phyloP scores from a whole-genome alignment of 805 yeast species.

The Pichia scutulata region DNA sequence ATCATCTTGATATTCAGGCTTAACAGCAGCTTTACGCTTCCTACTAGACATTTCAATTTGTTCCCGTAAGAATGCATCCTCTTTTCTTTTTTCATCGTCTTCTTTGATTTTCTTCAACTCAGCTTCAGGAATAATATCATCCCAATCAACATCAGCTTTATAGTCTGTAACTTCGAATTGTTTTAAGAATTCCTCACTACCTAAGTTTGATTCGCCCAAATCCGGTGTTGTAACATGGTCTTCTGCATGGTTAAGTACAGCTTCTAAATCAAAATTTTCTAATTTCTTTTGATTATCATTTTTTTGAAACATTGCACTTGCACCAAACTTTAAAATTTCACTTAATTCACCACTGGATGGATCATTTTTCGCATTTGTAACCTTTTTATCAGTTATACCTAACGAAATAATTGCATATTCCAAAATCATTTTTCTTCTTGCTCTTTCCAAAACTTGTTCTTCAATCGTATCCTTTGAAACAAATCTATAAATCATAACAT shows the following conservation, averaged over 20 bases:
- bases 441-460: constrained; percentile 94
- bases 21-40: constrained; percentile 61
- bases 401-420: constrained; percentile 96
- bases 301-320: constrained; percentile 97
- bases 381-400: constrained; percentile 77
- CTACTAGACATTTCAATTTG: constrained; percentile 84
- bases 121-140: constrained; percentile 94
- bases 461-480: constrained; percentile 98
- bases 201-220: constrained; percentile 92
- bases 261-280: constrained; percentile 92
- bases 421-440: constrained; percentile 94
- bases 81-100: constrained; percentile 79
- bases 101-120: constrained; percentile 84
- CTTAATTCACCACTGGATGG: constrained; percentile 81
- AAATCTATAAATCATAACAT: constrained; percentile 93
- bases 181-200: constrained; percentile 94
- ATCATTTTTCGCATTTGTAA: constrained; percentile 52
- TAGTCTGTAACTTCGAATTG: constrained; percentile 98
- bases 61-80: constrained; percentile 79
- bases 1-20: constrained; percentile 34
- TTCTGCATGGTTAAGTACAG: constrained; percentile 92
- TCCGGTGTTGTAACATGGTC: constrained; percentile 96
- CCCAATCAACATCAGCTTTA: constrained; percentile 98
- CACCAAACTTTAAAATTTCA: constrained; percentile 95
- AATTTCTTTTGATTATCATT: constrained; percentile 87